Percentiles rank a stretch among this genome's conserved stretches.
Conservation (phyloP, 306 rosid species). For the Fagus sylvatica region DNA sequence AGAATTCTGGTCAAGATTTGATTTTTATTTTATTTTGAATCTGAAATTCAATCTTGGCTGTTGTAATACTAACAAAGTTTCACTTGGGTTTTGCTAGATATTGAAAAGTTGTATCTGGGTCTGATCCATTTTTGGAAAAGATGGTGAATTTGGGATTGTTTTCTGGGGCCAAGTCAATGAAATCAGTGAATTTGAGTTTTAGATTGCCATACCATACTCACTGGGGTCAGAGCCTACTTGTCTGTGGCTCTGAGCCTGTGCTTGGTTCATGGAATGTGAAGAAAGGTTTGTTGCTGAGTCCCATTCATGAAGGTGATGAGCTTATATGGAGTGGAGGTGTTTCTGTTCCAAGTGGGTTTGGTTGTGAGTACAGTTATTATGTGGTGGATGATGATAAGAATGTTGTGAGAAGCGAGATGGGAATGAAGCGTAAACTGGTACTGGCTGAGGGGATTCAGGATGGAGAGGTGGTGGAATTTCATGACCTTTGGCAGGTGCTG, state of each 20-base stretch:
- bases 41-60: background rate
- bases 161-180: conserved; percentile 48
- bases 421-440: conserved; percentile 59
- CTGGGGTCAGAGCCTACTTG: conserved; percentile 88
- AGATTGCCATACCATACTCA: conserved; percentile 77
- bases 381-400: conserved; percentile 78
- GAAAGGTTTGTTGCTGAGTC: conserved; percentile 71
- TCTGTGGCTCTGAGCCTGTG: conserved; percentile 77
- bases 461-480: conserved; percentile 70
- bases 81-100: conserved; percentile 14
- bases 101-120: conserved; percentile 30
- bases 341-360: conserved; percentile 62
- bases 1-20: conserved; percentile 4
- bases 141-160: conserved; percentile 67
- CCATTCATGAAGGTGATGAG: conserved; percentile 68
- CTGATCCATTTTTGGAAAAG: conserved; percentile 37
- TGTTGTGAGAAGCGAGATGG: conserved; percentile 74
- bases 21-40: background rate
- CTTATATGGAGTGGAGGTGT: conserved; percentile 81
- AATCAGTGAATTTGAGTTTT: conserved; percentile 72
- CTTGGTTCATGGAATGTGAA: conserved; percentile 92
- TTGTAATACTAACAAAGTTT: conserved; percentile 6
- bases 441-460: conserved; percentile 61
- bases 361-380: conserved; percentile 69
- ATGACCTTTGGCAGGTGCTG: conserved; percentile 93